Evolutionary conservation across 1,139 yeast species (phyloP), one percentile per base, ranked within the genome.

Genomic region (Lodderomyces margitis): DNA sequence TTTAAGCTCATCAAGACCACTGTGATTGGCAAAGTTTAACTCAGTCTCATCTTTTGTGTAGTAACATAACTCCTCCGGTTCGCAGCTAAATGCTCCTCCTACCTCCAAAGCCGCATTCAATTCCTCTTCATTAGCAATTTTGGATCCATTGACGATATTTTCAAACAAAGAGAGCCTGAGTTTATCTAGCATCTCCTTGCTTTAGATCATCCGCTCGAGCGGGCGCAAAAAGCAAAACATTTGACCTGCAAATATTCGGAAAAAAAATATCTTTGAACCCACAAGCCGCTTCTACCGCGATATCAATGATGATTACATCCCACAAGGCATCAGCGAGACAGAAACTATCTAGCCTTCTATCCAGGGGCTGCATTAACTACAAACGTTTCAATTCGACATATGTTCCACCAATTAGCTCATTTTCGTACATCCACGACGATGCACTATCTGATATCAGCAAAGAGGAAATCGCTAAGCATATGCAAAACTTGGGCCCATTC

Each of bases 401-500:
- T 16, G 19, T 25, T 5, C 35, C 48, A 11, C 42, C 45, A n/a
- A 59, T 59, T 34, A 58, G 65, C 1, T 53, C 64, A 5, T 56
- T 54, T 25, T 58, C 66, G 2, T 62, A 61, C 34, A 59, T 62
- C 12, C 65, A 63, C 36, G 65, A 60, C 24, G 70, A 65, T 39
- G 63, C 64, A 36, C 53, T 65, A 36, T 62, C 68, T 4, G 49
- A 55, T 8, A 51, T 64, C 27, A 62, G 64, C 47, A 61, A 64
- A 39, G 62, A 66, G 45, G 68, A 68, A 40, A 66, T 71, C n/a
- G 74, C 75, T 7, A 57, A 65, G 38, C 70, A 68, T 43, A 53
- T 71, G 40, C 51, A 60, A 38, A 66, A 70, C 43, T 54, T 72
- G 34, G 75, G 75, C 3, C 75, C 77, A 3, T 72, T 63, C 47